phyloP scores from a whole-genome alignment of 768 basidiomycete genomes.

The Leccinum broughii region DNA sequence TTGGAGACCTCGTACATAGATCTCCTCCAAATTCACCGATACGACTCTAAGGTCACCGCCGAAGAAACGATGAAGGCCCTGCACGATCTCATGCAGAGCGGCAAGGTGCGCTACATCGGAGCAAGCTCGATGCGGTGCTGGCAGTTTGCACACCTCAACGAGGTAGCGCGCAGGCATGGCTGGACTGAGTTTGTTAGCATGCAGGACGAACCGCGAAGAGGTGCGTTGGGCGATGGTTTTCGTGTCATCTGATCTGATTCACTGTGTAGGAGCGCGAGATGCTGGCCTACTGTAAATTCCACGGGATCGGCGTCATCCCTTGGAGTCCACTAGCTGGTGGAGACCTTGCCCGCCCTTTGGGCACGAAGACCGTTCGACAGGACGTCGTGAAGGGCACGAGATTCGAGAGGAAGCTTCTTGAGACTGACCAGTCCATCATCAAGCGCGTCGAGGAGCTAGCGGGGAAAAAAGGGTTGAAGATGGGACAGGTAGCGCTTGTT shows the following conservation, averaged over 20 bases:
- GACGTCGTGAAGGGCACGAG: slow-evolving; percentile 19
- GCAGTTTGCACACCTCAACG: slow-evolving; percentile 47
- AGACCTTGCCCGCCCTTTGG: slow-evolving; percentile 39
- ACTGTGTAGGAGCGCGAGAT: slow-evolving; percentile 43
- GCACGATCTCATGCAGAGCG: slow-evolving; percentile 47
- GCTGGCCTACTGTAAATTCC: slow-evolving; percentile 44
- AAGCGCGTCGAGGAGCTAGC: slow-evolving; percentile 43
- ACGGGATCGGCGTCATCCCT: slow-evolving; percentile 51
- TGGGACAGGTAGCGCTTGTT: slow-evolving; percentile 47
- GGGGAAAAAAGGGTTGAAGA: slow-evolving; percentile 39
- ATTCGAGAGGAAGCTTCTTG: slow-evolving; percentile 25
- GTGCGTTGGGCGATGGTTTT: slow-evolving; percentile 16
- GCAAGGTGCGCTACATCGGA: slow-evolving; percentile 55
- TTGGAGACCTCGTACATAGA: slow-evolving; percentile 40
- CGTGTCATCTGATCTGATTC: too few relatives aligned
- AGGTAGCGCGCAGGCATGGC: slow-evolving; percentile 42
- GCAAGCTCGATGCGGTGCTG: slow-evolving; percentile 48
- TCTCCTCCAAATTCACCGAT: slow-evolving; percentile 47
- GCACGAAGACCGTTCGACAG: slow-evolving; percentile 26
- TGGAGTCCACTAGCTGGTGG: slow-evolving; percentile 47
- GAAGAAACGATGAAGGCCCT: slow-evolving; percentile 53
- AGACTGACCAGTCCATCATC: slow-evolving; percentile 37
- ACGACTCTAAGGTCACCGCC: slow-evolving; percentile 36
- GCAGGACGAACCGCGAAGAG: slow-evolving; percentile 44
- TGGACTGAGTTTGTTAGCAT: slow-evolving; percentile 54